Conservation (phyloP, 2,329 filamentous ascomycete genomes). For the Aspergillus melleus region DNA sequence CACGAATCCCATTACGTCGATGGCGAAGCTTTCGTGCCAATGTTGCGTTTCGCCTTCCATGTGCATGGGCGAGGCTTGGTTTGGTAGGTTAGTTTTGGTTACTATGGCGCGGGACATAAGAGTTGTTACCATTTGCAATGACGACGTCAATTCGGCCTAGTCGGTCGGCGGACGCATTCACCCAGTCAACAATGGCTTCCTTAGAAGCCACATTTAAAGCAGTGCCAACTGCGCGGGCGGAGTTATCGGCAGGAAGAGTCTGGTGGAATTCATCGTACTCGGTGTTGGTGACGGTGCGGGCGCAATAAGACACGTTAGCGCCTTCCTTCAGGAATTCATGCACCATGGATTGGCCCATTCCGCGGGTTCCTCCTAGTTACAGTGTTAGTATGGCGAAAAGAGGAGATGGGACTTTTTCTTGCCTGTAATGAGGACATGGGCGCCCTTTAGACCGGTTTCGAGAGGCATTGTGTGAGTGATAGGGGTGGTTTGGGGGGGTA, state of each 20-base stretch:
- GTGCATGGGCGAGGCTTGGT: slow-evolving; percentile 18
- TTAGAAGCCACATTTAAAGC: slow-evolving; percentile 18
- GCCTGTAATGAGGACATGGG: slow-evolving; percentile 14
- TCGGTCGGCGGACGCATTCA: background rate
- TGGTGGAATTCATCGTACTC: slow-evolving; percentile 13
- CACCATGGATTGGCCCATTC: slow-evolving; percentile 27
- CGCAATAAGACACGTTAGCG: slow-evolving; percentile 23
- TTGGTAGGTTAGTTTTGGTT: background rate
- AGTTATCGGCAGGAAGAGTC: slow-evolving; percentile 6
- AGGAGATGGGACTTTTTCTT: background rate
- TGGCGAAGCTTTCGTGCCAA: slow-evolving; percentile 17
- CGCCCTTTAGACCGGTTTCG: slow-evolving; percentile 10
- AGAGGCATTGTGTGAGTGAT: slow-evolving; percentile 3
- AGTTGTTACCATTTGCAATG: background rate
- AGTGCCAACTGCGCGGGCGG: slow-evolving; percentile 14
- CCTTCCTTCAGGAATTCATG: slow-evolving; percentile 23
- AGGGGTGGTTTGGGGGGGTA: too few relatives aligned
- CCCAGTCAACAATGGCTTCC: slow-evolving; percentile 4
- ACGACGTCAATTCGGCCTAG: background rate
- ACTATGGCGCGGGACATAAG: background rate
- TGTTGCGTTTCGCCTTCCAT: slow-evolving; percentile 14
- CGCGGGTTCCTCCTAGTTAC: slow-evolving; percentile 20
- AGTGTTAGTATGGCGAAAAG: background rate
- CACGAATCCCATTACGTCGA: slow-evolving; percentile 23
- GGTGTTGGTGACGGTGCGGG: slow-evolving; percentile 17